Percentiles rank a stretch among this genome's conserved stretches.
phyloP scores from a whole-genome alignment of 2,329 filamentous ascomycete species.

The Colletotrichum sp. region DNA sequence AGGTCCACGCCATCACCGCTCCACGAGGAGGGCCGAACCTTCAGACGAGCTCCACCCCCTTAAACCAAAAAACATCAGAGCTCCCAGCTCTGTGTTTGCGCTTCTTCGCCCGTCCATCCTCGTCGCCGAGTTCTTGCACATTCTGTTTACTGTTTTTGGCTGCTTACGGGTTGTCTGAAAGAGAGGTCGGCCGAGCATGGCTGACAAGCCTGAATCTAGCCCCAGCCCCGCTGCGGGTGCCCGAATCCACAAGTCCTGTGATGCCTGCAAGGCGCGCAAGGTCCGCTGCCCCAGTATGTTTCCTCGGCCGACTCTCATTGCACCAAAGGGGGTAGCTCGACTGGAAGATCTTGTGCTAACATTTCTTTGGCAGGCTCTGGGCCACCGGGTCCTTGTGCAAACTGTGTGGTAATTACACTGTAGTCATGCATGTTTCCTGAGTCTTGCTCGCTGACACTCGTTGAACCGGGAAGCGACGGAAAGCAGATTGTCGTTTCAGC shows the following conservation, averaged over 20 bases:
- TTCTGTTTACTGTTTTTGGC: not conserved
- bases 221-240: not conserved
- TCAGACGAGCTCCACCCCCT: not conserved
- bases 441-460: not conserved
- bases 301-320: not conserved
- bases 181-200: not conserved
- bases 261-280: constrained; percentile 44
- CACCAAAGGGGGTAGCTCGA: not conserved
- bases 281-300: constrained; percentile 42
- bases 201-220: not conserved
- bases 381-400: constrained; percentile 29
- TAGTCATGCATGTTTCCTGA: not conserved
- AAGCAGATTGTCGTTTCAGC: constrained; percentile 27
- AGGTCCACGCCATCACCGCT: not conserved
- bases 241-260: constrained; percentile 36
- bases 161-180: not conserved
- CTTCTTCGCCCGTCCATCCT: not conserved
- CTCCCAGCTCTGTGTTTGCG: not conserved
- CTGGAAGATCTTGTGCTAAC: not conserved
- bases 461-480: constrained; percentile 1
- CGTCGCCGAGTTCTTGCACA: not conserved
- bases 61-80: not conserved
- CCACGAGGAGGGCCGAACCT: not conserved
- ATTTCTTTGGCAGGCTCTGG: constrained; percentile 1
- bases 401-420: constrained; percentile 29